phyloP scores from a whole-genome alignment of 768 basidiomycete genomes.

The Termitomyces sp. region DNA sequence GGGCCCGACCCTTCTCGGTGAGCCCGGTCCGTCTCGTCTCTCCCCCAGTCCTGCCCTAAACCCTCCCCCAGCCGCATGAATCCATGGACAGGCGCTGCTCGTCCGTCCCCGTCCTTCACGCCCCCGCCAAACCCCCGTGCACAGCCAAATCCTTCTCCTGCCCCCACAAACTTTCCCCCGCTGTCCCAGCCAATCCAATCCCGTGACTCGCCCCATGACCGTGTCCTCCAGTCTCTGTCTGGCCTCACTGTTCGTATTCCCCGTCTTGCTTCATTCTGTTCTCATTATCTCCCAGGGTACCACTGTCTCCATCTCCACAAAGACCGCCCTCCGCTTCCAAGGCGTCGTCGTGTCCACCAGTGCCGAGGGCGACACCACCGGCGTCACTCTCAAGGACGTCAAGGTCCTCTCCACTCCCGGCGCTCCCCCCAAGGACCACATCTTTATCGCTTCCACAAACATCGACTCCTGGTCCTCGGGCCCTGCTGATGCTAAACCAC shows the following conservation, averaged over 20 bases:
- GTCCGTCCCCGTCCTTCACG: slow-evolving; percentile 70
- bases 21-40: slow-evolving; percentile 8
- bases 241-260: slow-evolving; percentile 60
- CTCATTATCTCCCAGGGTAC: slow-evolving; percentile 44
- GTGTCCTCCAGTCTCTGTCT: slow-evolving; percentile 57
- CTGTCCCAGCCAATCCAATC: too few relatives aligned
- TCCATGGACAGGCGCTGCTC: slow-evolving; percentile 67
- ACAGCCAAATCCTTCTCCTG: too few relatives aligned
- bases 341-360: slow-evolving; percentile 61
- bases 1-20: slow-evolving; percentile 55
- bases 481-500: slow-evolving; percentile 62
- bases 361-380: slow-evolving; percentile 62
- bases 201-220: too few relatives aligned
- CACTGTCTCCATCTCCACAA: slow-evolving; percentile 71
- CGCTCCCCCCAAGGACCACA: slow-evolving; percentile 61
- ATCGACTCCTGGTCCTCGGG: slow-evolving; percentile 73
- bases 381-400: slow-evolving; percentile 73
- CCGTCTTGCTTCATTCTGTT: not conserved
- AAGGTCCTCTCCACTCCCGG: slow-evolving; percentile 67
- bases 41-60: slow-evolving; percentile 13
- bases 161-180: too few relatives aligned
- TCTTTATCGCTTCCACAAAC: slow-evolving; percentile 68
- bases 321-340: slow-evolving; percentile 68
- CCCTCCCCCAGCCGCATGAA: slow-evolving; percentile 29
- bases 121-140: slow-evolving; percentile 44